Evolutionary conservation across 768 basidiomycete genomes (phyloP), one percentile per base, ranked within the genome.

Genomic region (Mycena maculata): DNA sequence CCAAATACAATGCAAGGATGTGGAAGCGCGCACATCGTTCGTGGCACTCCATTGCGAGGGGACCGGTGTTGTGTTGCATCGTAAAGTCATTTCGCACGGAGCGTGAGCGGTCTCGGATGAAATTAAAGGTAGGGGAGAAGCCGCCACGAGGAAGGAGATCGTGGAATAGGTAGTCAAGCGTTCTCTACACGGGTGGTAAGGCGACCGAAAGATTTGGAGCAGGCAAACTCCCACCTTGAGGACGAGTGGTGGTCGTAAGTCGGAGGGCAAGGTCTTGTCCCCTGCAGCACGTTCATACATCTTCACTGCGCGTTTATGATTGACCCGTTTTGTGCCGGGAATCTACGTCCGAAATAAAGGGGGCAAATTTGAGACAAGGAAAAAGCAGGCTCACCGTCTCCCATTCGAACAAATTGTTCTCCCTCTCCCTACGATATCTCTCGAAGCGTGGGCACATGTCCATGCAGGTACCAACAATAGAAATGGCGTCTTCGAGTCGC

Each of bases 401-500:
- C 87, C 90, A 92, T 72, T 90, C 87, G 67, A 92, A 91, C 1
- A 98, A 84, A 71, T 95, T 93, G 76, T 93, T 93, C 76, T 96
- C 93, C 67, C 90, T 86, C 76, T 98, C 95, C 39, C 97, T 86
- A 69, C 95, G 86, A 76, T 97, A 96, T 28, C 93, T 86, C 78
- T 99, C 97, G 74, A 94, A 98, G 44, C 92, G 88, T 3, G 96
- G 96, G 75, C 96, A 98, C 95, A 98, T 98, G 66, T 93, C 91
- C 81, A 85, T 80, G 74, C 97, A 99, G 1, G 95, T 96, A 25
- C 96, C 96, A 16, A 93, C 88, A 76, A 98, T 91, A n/a, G 91
- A 91, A 60, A 96, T 95, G 20, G 96, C 96, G 69, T 97, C 91
- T 71, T 93, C 93, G 3, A 98, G 84, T 16, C 91, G 85, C 74